These are phyloP conservation scores for Psilocybe cyanescens DNA, from an alignment of 768 basidiomycete genomes.

Conservation along the genomic window DNA sequence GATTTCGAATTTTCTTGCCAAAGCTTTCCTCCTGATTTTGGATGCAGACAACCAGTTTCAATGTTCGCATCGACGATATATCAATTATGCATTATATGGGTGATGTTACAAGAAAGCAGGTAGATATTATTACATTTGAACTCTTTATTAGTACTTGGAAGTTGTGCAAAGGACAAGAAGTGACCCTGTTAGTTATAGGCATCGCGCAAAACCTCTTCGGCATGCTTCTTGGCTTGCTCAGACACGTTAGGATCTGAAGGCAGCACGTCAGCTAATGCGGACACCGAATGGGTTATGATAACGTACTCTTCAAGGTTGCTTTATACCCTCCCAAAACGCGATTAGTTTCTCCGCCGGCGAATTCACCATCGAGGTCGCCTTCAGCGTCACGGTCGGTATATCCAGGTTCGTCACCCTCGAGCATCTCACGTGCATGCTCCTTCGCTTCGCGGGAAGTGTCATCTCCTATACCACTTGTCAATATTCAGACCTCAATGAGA, in stretches of 20 bases:
- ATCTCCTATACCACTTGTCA: not conserved
- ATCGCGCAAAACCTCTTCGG: slow-evolving; percentile 6
- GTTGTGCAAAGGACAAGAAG: not conserved
- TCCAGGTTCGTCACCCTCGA: slow-evolving; percentile 3
- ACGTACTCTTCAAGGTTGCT: slow-evolving; percentile 34
- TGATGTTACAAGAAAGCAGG: no score
- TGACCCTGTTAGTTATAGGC: not conserved
- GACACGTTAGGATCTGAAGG: slow-evolving; percentile 27
- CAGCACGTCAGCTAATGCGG: not conserved
- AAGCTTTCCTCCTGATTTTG: no score
- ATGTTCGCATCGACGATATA: no score
- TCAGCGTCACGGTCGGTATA: not conserved
- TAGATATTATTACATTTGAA: not conserved
- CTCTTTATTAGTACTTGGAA: no score
- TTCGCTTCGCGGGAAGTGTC: not conserved
- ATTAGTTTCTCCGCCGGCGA: slow-evolving; percentile 1
- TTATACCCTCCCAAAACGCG: slow-evolving; percentile 34
- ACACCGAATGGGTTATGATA: not conserved
- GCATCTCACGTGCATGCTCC: not conserved
- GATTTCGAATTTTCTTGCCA: no score
- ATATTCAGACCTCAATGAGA: not conserved
- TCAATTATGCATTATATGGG: no score
- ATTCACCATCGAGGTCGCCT: not conserved
- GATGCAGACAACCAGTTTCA: no score
- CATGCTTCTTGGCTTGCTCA: slow-evolving; percentile 18